Percentiles rank a stretch among this genome's conserved stretches.
Evolutionary conservation across 306 rosid species (phyloP).

Genomic region (Potentilla sterilis): DNA sequence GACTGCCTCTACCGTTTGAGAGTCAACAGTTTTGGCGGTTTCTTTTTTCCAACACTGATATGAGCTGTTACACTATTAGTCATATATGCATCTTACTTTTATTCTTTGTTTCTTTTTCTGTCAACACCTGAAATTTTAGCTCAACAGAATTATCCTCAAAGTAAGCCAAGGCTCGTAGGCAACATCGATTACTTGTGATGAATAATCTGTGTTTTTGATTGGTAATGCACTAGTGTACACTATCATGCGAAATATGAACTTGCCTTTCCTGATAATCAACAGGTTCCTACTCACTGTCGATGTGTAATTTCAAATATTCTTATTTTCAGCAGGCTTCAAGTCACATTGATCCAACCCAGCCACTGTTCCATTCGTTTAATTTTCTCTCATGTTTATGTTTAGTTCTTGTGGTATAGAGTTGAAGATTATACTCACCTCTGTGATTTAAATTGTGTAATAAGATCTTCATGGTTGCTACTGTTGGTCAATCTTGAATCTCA

Average conservation of each 20-base stretch:
- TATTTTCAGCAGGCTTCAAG: neutral
- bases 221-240: neutral
- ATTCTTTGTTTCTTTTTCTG: neutral
- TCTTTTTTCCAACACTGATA: neutral
- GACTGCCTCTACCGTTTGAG: slow-evolving; percentile 36
- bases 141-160: neutral
- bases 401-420: too few relatives aligned
- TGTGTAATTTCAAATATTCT: neutral
- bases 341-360: neutral
- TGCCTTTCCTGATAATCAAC: neutral
- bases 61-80: neutral
- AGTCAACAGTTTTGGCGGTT: slow-evolving; percentile 8
- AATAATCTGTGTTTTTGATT: neutral
- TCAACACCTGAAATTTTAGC: neutral
- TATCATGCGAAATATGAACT: neutral
- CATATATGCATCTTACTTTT: neutral
- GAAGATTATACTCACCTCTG: too few relatives aligned
- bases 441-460: too few relatives aligned
- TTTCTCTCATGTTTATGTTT: neutral
- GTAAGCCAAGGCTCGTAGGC: neutral
- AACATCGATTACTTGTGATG: neutral
- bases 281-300: neutral
- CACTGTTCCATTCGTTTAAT: too few relatives aligned
- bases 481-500: too few relatives aligned
- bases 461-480: too few relatives aligned